These are phyloP conservation scores for Ceratocystiopsis brevicomis DNA, from an alignment of 2,329 filamentous ascomycete genomes.

Conservation along the genomic window DNA sequence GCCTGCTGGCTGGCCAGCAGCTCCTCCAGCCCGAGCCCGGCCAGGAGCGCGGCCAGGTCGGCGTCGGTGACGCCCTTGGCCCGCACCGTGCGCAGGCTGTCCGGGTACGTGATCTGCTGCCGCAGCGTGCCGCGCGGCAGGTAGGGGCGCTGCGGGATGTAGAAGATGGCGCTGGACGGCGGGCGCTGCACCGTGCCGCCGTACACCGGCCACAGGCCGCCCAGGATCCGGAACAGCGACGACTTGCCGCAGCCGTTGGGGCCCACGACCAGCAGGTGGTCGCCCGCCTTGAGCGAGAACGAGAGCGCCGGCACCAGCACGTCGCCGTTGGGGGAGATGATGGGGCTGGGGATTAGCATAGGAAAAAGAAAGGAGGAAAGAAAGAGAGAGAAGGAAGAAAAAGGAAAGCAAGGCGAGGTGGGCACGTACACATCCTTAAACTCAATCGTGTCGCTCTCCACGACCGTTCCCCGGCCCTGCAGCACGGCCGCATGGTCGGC, in stretches of 20 bases:
- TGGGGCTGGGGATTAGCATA: slow-evolving; percentile 35
- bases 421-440: slow-evolving; percentile 56
- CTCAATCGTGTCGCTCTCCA: slow-evolving; percentile 67
- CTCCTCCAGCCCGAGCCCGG: slow-evolving; percentile 10
- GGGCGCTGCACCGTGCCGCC: slow-evolving; percentile 86
- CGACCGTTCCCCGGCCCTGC: slow-evolving; percentile 59
- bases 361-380: neutral
- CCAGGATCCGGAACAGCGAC: slow-evolving; percentile 86
- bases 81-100: slow-evolving; percentile 72
- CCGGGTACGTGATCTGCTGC: slow-evolving; percentile 93
- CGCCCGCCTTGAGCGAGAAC: slow-evolving; percentile 69
- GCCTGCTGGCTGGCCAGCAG: slow-evolving; percentile 31
- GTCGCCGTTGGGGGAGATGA: slow-evolving; percentile 92
- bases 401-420: no score
- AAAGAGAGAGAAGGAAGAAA: neutral
- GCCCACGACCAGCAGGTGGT: slow-evolving; percentile 85
- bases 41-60: slow-evolving; percentile 60
- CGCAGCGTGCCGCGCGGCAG: slow-evolving; percentile 79
- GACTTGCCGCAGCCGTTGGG: slow-evolving; percentile 97
- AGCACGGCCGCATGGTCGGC: slow-evolving; percentile 71
- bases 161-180: slow-evolving; percentile 84
- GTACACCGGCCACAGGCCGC: slow-evolving; percentile 94
- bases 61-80: slow-evolving; percentile 64
- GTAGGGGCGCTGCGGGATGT: slow-evolving; percentile 92
- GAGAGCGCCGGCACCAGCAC: slow-evolving; percentile 72